Conservation (phyloP, 2,329 filamentous ascomycete genomes). For the Gnomoniopsis smithogilvyi region DNA sequence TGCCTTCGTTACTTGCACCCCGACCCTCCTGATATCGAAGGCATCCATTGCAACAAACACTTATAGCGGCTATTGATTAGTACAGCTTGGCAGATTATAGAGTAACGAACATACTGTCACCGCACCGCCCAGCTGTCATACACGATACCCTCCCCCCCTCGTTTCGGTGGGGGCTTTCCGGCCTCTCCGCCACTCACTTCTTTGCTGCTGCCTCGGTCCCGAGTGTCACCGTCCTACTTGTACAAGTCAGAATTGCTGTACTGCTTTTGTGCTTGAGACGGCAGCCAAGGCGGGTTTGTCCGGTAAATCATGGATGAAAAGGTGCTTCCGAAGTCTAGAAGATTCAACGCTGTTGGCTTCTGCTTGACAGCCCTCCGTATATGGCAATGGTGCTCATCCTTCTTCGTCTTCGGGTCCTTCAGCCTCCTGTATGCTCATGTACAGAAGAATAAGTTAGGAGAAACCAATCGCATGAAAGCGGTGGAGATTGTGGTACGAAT, state of each 20-base stretch:
- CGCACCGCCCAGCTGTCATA: no score
- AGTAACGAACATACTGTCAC: no score
- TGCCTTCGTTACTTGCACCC: no score
- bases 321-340: neutral
- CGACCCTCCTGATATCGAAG: no score
- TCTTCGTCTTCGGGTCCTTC: slow-evolving; percentile 28
- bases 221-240: no score
- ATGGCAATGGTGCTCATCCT: slow-evolving; percentile 22
- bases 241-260: neutral
- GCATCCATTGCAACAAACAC: no score
- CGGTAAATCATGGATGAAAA: slow-evolving; percentile 12
- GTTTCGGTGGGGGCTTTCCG: no score
- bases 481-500: slow-evolving; percentile 16
- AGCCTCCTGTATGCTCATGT: slow-evolving; percentile 12
- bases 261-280: neutral
- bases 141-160: no score
- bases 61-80: no score
- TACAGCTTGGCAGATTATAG: no score
- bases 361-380: slow-evolving; percentile 18
- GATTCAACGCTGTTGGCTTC: slow-evolving; percentile 18
- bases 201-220: no score
- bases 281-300: neutral
- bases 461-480: slow-evolving; percentile 9
- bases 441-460: slow-evolving; percentile 7
- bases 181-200: no score